Evolutionary conservation across 306 rosid species (phyloP).

Genomic region (Lithocarpus polystachyus): DNA sequence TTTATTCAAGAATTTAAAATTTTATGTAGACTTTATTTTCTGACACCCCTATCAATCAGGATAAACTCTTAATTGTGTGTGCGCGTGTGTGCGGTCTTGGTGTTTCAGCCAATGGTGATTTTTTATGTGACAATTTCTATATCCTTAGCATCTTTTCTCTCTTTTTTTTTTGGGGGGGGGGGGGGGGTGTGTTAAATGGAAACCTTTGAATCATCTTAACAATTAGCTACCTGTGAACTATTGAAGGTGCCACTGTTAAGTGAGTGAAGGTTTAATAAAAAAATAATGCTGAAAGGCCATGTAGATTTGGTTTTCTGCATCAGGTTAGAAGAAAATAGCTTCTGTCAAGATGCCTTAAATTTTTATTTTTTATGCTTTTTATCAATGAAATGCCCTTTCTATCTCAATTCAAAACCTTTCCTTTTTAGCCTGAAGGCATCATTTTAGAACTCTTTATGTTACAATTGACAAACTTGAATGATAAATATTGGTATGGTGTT

Average conservation of each 20-base stretch:
- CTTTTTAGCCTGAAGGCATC: not conserved
- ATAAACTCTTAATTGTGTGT: not conserved
- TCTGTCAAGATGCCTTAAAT: not conserved
- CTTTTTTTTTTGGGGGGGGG: too few relatives aligned
- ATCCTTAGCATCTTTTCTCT: not conserved
- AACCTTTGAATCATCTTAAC: not conserved
- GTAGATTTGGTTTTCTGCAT: not conserved
- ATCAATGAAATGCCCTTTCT: not conserved
- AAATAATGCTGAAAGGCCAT: not conserved
- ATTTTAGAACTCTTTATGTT: not conserved
- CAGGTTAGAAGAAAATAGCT: not conserved
- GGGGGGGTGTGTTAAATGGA: not conserved
- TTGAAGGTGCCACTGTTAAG: not conserved
- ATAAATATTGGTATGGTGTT: not conserved
- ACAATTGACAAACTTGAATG: not conserved
- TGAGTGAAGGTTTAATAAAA: not conserved
- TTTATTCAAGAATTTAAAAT: not conserved
- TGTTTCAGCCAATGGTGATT: not conserved
- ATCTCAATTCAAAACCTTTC: not conserved
- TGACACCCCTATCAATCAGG: not conserved
- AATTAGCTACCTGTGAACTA: not conserved
- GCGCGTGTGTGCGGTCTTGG: not conserved
- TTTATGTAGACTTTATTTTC: not conserved
- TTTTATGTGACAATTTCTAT: not conserved
- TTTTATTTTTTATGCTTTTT: not conserved